Base-by-base conservation (phyloP, 2,329 filamentous ascomycete species). In the Cladosporium sphaerospermum region DNA sequence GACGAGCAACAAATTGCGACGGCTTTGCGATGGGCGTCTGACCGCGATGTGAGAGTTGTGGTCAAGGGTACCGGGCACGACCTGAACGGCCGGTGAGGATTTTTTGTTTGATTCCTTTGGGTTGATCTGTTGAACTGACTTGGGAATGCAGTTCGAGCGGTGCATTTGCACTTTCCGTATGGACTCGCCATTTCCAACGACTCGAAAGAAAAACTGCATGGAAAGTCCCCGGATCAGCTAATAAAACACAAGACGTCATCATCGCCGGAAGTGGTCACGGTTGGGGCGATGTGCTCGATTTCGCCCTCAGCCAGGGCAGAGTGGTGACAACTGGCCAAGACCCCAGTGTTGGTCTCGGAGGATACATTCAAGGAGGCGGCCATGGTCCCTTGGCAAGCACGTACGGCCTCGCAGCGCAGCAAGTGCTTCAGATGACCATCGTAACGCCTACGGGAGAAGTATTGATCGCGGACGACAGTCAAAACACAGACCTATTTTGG, bases 1-100 rank as follows among this genome's bases (percentile, higher is more conserved):
- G 59, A 56, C 0, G 61, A 65, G 9, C 45, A 57, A 6, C 65
- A 72, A 13, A 50, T 59, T 2, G 54, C 56, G 9, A 59, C 49
- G 7, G 68, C 68, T 4, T 59, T 71, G 54, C 63, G 61, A 37
- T 66, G 63, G 61, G 55, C 57, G 2, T 50, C 52, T 6, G 53
- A 53, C 3, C 46, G 45, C 7, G 45, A 59, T 34, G 39, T 59
- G 3, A 37, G 57, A 28, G 18, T 59, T 32, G 54, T 58, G 9
- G 49, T 59, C 18, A 59, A 58, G 40, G 57, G 52, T 6, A 59
- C 57, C 13, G 56, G 56, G 2, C 57, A 59, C 52, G 57, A 59
- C 36, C 47, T 59, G 11, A 58, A 53, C 33, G 57, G 56, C 34
- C 18, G 57, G 53, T 42, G 13, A 19, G 49, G 16, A 18, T 18